Evolutionary conservation across 768 basidiomycete species (phyloP), one percentile per base, ranked within the genome.

Genomic region (Pulveroboletus sp.): DNA sequence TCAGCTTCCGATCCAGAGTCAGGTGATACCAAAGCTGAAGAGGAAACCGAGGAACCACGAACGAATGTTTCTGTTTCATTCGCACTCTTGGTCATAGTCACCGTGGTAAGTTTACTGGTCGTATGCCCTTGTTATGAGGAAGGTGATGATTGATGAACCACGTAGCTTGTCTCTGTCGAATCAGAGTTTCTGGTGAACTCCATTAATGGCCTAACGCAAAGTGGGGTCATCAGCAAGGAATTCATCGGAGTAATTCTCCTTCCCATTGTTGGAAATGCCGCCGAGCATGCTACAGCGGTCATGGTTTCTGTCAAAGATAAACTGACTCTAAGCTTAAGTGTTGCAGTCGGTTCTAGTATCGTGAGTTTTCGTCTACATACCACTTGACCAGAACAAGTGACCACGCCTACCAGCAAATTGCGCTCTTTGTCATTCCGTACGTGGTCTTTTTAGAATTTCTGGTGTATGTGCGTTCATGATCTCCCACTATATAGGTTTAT

Each of bases 201-300:
- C 4, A 94, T 97, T 54, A 70, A 79, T 53, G 90, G 90, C 11
- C 62, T 97, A 29, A 86, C 88, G 0, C 59, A 56, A 0, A 59
- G 59, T 0, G 81, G 82, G 19, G 16, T 20, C 7, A 85, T 98
- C 47, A 79, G 73, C 49, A 78, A 81, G 52, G 89, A 88, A 64
- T 98, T 93, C 61, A 85, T 97, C 51, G 94, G 90, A 12, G 68
- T 97, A 34, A 87, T 87, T 57, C 73, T 98, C 13, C 77, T 98
- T 9, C 95, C 95, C 5, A 92, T 97, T 32, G 93, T 94, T 14
- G 90, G 90, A 20, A 93, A 92, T 62, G 87, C 90, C 8, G 90
- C 89, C 48, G 94, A 97, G 62, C 93, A 94, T 62, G 85, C 85
- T 33, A 97, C 92, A 1, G 93, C 94, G 13, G 90, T 97, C 21